Evolutionary conservation across 2,329 filamentous ascomycete genomes (phyloP), one percentile per base, ranked within the genome.

Genomic region (Whalleya microplaca): DNA sequence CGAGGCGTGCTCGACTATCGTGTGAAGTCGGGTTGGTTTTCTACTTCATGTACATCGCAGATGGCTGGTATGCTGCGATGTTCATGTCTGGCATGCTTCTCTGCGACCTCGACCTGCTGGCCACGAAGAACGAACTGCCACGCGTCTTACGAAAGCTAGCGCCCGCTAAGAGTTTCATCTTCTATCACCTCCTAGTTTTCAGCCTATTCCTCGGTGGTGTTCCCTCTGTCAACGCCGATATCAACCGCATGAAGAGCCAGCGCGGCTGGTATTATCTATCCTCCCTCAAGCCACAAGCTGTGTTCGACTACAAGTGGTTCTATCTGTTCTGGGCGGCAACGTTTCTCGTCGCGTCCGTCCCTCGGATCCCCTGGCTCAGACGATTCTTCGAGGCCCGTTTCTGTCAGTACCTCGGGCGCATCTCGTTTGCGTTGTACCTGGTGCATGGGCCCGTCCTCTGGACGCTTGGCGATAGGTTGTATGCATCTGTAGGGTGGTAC

Each of bases 31-130:
- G 68, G 1, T 73, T 91, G 10, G 78, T 84, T 19, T 75, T 78
- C 60, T 91, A 90, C 72, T 89, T 88, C 66, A 75, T 90, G 67
- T 89, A 88, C 69, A 80, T 90, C 49, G 80, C 80, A 2, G 88
- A 91, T 67, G 87, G 85, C 21, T 84, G 80, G 71, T 84, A 84
- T 66, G 83, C 81, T 61, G 77, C 84, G 16, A 76, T 86, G 70
- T 89, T 89, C 67, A 70, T 82, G 12, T 73, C 78, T 0, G 86
- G 86, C 20, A 85, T 88, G 81, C 70, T 88, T 2, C 76, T 87
- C 12, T 81, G 80, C 69, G 84, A 89, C 56, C 70, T 89, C 27
- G 85, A 89, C 62, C 65, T 84, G 4, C 76, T 87, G 2, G 78
- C 81, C 1, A 72, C 70, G 45, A 73, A 72, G 44, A 75, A 78